Percentiles rank a stretch among this genome's conserved stretches.
Evolutionary conservation across 768 basidiomycete species (phyloP).

Genomic region (Tricholoma flavovirens): DNA sequence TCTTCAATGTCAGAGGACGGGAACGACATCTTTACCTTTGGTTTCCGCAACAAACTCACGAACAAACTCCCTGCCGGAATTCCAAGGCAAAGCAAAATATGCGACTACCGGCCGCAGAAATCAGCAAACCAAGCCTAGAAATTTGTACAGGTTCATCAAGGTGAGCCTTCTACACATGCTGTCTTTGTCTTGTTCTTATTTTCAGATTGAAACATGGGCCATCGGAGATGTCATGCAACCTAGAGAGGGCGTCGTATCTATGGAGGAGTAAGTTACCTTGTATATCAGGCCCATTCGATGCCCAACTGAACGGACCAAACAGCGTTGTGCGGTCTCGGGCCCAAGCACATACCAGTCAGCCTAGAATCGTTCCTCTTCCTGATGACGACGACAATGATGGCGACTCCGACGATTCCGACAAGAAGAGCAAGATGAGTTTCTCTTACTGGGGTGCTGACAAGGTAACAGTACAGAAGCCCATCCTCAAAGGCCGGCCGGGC

Average conservation of each 20-base stretch:
- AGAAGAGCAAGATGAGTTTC: conserved; percentile 92
- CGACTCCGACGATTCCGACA: conserved; percentile 81
- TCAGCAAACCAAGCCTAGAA: conserved; percentile 77
- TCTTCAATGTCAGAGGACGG: conserved; percentile 84
- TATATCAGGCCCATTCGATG: conserved; percentile 3
- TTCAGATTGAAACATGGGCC: conserved; percentile 81
- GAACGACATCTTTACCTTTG: conserved; percentile 79
- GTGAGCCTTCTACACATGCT: conserved; percentile 31
- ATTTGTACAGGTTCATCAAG: conserved; percentile 92
- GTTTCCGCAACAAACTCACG: conserved; percentile 62
- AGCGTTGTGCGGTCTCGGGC: conserved; percentile 70
- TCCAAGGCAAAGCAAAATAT: conserved; percentile 80
- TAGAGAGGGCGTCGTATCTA: conserved; percentile 75
- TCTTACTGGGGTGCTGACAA: conserved; percentile 93
- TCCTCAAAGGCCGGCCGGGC: conserved; percentile 43
- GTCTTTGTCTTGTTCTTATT: neutral
- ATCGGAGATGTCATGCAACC: conserved; percentile 74
- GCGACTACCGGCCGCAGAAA: conserved; percentile 74
- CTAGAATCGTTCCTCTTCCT: conserved; percentile 63
- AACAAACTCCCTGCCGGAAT: conserved; percentile 75
- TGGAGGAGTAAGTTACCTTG: conserved; percentile 73
- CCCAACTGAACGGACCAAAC: conserved; percentile 7
- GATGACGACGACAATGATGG: conserved; percentile 50
- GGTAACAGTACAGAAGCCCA: conserved; percentile 78
- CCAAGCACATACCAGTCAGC: conserved; percentile 41